These are phyloP conservation scores for Plasmopara halstedii DNA, from an alignment of 352 stramenopile genomes.

Conservation along the genomic window DNA sequence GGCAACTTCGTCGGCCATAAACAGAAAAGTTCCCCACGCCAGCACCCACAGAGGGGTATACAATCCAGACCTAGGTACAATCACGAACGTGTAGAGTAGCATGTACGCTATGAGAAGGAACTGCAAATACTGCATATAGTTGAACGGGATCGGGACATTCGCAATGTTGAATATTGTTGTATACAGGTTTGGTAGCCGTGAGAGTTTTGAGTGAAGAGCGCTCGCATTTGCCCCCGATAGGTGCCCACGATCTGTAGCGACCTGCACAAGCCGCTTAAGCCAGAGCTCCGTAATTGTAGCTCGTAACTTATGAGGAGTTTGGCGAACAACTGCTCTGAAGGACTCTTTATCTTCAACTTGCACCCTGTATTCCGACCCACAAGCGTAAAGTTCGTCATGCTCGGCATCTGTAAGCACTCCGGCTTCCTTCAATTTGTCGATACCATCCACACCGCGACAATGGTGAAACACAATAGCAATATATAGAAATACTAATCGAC, in stretches of 20 bases:
- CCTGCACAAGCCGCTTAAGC: slow-evolving; percentile 68
- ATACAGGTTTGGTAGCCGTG: slow-evolving; percentile 61
- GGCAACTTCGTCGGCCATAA: slow-evolving; percentile 73
- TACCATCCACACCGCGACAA: slow-evolving; percentile 57
- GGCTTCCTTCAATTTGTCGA: slow-evolving; percentile 53
- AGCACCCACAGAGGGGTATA: slow-evolving; percentile 80
- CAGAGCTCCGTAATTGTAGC: slow-evolving; percentile 74
- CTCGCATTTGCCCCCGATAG: slow-evolving; percentile 49
- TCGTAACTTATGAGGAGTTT: slow-evolving; percentile 61
- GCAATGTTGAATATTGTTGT: slow-evolving; percentile 81
- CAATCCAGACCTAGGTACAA: slow-evolving; percentile 58
- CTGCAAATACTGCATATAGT: slow-evolving; percentile 81
- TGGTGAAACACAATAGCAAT: slow-evolving; percentile 80
- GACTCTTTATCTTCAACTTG: slow-evolving; percentile 28
- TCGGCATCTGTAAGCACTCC: slow-evolving; percentile 52
- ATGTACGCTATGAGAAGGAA: slow-evolving; percentile 66
- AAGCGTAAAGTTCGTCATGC: slow-evolving; percentile 66
- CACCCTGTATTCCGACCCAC: slow-evolving; percentile 48
- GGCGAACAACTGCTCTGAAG: slow-evolving; percentile 45
- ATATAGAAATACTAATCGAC: slow-evolving; percentile 73
- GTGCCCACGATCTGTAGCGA: slow-evolving; percentile 50
- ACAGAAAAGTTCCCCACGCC: slow-evolving; percentile 71
- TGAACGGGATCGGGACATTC: slow-evolving; percentile 81
- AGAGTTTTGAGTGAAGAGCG: slow-evolving; percentile 54
- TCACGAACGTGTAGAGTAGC: slow-evolving; percentile 80